Evolutionary conservation across 306 rosid species (phyloP).

Genomic region (Prunus fruticosa): DNA sequence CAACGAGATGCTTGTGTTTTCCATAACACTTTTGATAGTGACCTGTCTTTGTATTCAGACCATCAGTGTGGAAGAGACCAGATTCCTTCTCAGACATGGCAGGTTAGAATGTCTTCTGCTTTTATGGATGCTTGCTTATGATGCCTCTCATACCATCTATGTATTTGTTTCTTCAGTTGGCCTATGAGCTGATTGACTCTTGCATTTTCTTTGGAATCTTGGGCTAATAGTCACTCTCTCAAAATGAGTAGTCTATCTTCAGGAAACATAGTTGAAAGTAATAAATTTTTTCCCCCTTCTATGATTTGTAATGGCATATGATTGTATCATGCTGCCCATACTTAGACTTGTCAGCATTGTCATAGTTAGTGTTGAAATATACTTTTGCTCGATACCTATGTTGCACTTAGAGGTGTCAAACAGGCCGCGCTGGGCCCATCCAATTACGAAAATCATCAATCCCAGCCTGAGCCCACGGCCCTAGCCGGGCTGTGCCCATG

Average conservation of each 20-base stretch:
- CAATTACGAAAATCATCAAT: too few relatives aligned
- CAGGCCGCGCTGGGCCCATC: too few relatives aligned
- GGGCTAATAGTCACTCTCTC: neutral
- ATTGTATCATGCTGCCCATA: neutral
- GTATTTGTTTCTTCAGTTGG: neutral
- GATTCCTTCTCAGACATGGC: slow-evolving; percentile 25
- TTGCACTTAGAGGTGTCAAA: neutral
- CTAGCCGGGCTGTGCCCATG: too few relatives aligned
- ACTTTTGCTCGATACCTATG: neutral
- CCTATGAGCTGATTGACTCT: neutral
- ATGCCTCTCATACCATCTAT: neutral
- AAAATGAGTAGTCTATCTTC: neutral
- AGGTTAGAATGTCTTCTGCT: slow-evolving; percentile 9
- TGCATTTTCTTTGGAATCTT: neutral
- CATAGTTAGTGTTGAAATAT: neutral
- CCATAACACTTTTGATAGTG: slow-evolving; percentile 16
- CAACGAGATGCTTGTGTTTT: slow-evolving; percentile 24
- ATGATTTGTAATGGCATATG: neutral
- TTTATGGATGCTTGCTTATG: neutral
- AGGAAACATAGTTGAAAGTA: neutral
- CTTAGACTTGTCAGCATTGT: neutral
- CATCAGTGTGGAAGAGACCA: slow-evolving; percentile 24
- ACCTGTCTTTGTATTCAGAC: slow-evolving; percentile 20
- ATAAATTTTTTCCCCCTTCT: neutral
- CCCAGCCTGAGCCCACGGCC: too few relatives aligned